Percentiles rank a stretch among this genome's conserved stretches.
Evolutionary conservation across 2,329 filamentous ascomycete species (phyloP).

Genomic region (Fusarium pseudonygamai): DNA sequence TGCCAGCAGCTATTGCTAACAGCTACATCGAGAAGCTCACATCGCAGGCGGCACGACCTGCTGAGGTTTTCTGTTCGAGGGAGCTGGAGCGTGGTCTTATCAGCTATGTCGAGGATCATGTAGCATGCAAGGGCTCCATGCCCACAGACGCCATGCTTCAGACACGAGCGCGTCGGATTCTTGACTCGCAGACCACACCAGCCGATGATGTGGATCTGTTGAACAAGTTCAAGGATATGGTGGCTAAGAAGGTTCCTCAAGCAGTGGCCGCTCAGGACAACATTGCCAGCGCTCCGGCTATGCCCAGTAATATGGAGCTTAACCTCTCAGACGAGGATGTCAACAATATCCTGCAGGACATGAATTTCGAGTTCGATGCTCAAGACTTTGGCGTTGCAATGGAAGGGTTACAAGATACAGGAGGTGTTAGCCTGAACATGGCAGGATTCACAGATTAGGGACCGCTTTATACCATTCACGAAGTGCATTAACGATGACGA

Average conservation of each 20-base stretch:
- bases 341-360: conserved; percentile 53
- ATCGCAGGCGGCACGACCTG: conserved; percentile 56
- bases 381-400: conserved; percentile 41
- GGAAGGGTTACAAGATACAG: conserved; percentile 44
- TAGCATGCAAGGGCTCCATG: conserved; percentile 51
- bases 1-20: conserved; percentile 58
- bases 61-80: conserved; percentile 65
- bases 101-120: conserved; percentile 56
- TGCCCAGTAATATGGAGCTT: conserved; percentile 47
- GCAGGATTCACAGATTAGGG: conserved; percentile 37
- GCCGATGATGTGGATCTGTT: conserved; percentile 65
- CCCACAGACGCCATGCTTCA: conserved; percentile 60
- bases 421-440: conserved; percentile 45
- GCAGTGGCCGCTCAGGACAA: conserved; percentile 16
- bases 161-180: conserved; percentile 58
- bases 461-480: conserved; percentile 37
- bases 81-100: conserved; percentile 66
- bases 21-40: conserved; percentile 58
- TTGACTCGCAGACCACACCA: conserved; percentile 57
- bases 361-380: conserved; percentile 54
- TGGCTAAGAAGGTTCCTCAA: conserved; percentile 46
- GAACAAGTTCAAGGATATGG: conserved; percentile 62
- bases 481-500: conserved; percentile 19
- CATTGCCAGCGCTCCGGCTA: conserved; percentile 4
- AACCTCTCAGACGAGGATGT: conserved; percentile 52